Evolutionary conservation across 257 asterid genomes (phyloP).

Genomic region (Penstemon eatonii): DNA sequence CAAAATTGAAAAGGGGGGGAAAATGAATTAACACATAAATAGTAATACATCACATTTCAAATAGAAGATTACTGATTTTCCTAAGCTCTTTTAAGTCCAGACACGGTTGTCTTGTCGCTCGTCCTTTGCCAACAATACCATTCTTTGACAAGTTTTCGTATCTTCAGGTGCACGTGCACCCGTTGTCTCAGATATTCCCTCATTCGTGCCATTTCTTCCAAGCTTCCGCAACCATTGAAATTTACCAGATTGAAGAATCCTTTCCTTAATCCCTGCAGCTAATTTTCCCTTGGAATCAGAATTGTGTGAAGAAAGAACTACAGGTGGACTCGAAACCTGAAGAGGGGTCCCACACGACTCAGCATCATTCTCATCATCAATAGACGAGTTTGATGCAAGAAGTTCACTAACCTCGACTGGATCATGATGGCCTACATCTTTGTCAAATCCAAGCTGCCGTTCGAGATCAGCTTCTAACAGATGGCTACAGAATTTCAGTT

Average conservation of each 20-base stretch:
- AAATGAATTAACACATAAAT: constrained; percentile 18
- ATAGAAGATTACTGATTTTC: constrained; percentile 75
- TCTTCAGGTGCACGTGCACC: constrained; percentile 28
- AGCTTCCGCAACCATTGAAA: constrained; percentile 49
- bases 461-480: constrained; percentile 69
- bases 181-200: constrained; percentile 29
- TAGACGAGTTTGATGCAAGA: constrained; percentile 48
- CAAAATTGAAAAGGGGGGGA: constrained; percentile 1
- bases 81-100: constrained; percentile 82
- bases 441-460: constrained; percentile 57
- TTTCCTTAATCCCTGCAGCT: constrained; percentile 25
- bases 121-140: constrained; percentile 46
- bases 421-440: constrained; percentile 34
- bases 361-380: constrained; percentile 46
- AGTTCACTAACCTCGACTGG: constrained; percentile 34
- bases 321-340: constrained; percentile 32
- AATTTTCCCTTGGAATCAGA: constrained; percentile 33
- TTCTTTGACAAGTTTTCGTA: constrained; percentile 21
- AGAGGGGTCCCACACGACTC: not conserved
- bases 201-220: constrained; percentile 33
- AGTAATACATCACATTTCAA: constrained; percentile 80
- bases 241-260: constrained; percentile 13
- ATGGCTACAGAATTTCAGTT: constrained; percentile 38
- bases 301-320: constrained; percentile 27
- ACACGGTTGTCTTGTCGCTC: constrained; percentile 66